Base-by-base conservation (phyloP, 768 basidiomycete species). In the Asterophora lycoperdoides region DNA sequence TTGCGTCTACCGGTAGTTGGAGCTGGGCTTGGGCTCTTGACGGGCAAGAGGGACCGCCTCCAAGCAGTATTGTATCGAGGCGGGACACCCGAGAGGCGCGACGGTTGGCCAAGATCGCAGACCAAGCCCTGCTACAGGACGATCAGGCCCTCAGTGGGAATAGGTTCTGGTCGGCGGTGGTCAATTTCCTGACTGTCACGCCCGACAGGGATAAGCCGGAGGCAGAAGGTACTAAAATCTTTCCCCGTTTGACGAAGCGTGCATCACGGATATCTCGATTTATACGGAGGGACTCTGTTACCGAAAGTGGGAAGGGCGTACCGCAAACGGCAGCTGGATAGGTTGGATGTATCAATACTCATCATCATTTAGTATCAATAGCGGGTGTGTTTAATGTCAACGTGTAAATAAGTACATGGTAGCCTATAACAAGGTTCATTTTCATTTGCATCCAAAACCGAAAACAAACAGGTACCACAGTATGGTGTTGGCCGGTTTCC, bases 31-130 rank as follows among this genome's bases (percentile, higher is more conserved):
- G 89, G 93, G 91, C 85, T 5, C 65, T 92, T 48, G 85, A 90
- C 52, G 80, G 74, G 13, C 71, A 79, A 43, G 93, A 96, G 67
- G 73, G 75, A 15, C 95, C 95, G 3, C 95, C 95, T 4, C 89
- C 94, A 2, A 89, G 86, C 58, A 93, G 92, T 45, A 91, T 97
- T 56, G 89, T 89, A 28, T 83, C 89, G n/a, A 72, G 93, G 48
- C 69, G 93, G 45, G 94, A 98, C 59, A 94, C 91, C 5, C 72
- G 74, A 33, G 89, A 93, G 68, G 90, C 89, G 8, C 71, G 82
- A 19, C 71, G 77, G 58, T 69, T 93, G 34, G 88, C 86, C 19
- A 78, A 75, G 43, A 75, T 89, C 30, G 90, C 89, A 5, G 89
- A 91, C 60, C 74, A 79, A 62, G 73, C 78, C 13, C 69, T 83